Base-by-base conservation (phyloP, 805 yeast species). In the Ogataea philodendri region DNA sequence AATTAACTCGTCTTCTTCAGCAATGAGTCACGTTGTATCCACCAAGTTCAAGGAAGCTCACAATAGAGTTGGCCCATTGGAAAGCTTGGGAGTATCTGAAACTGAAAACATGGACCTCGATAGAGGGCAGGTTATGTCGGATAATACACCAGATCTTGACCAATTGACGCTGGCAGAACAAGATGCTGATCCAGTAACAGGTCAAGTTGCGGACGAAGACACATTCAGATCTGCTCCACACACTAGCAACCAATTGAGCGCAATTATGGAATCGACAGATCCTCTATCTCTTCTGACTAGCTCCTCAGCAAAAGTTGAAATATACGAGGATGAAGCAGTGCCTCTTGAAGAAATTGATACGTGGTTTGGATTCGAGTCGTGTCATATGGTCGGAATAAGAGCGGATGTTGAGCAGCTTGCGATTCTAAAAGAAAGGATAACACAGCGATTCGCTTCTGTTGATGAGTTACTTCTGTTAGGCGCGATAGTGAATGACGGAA, bases 211-310 rank as follows among this genome's bases (percentile, higher is more conserved):
- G 49, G 43, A 48, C 3, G 52, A 48, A 20, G 43, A 46, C 5
- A 48, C 52, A 15, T 49, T 49, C 5, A 43, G 45, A 23, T 18
- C 45, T 24, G 39, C 43, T 14, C 48, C 43, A 14, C 32, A 45
- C 14, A 43, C 48, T 36, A 21, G 49, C 45, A n/a, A 35, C 44
- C 15, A 38, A 37, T 14, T 38, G n/a, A n/a, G n/a, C n/a, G n/a
- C 46, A 4, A 44, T 51, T 5, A 39, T 50, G 15, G 53, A 48
- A 21, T 39, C 49, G 3, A 23, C 49, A 7, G 59, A 54, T 34
- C 59, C 59, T n/a, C 31, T 54, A 11, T 33, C 49, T 1, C 23
- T 43, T 1, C 25, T 54, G 8, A 51, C 57, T 1, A 41, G 45
- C 9, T 35, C 45, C 7, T 13, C 50, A 4, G 43, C 36, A 10